phyloP scores from a whole-genome alignment of 2,329 filamentous ascomycete genomes.

The Cladorrhinum sp. region DNA sequence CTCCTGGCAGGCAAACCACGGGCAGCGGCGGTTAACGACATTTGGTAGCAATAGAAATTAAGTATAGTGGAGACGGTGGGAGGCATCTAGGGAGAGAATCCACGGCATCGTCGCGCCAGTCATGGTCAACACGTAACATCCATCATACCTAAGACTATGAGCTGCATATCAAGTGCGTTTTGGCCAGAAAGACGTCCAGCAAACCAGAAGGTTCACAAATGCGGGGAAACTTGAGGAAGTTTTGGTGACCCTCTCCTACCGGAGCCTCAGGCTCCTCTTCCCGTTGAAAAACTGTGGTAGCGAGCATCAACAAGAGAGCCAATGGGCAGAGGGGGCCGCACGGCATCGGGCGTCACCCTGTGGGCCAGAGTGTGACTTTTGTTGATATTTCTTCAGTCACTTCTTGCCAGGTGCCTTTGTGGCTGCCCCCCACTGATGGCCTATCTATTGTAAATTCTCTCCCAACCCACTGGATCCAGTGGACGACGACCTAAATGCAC shows the following conservation, averaged over 20 bases:
- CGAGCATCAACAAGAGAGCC: slow-evolving; percentile 3
- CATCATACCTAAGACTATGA: slow-evolving; percentile 18
- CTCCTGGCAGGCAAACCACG: neutral
- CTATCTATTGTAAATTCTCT: too few relatives aligned
- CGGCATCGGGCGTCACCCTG: neutral
- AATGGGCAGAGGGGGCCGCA: neutral
- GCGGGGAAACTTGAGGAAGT: slow-evolving; percentile 10
- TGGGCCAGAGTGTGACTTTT: neutral
- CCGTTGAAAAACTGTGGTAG: slow-evolving; percentile 8
- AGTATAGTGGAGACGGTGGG: slow-evolving; percentile 10
- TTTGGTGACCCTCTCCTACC: slow-evolving; percentile 1
- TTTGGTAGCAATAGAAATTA: slow-evolving; percentile 8
- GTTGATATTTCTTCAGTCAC: neutral
- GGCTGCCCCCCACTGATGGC: neutral
- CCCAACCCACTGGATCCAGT: too few relatives aligned
- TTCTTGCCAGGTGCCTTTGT: neutral
- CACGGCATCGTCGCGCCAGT: slow-evolving; percentile 18
- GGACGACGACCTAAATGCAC: neutral
- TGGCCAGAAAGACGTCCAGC: neutral
- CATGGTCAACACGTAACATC: slow-evolving; percentile 25
- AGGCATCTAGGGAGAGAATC: neutral
- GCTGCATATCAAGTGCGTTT: slow-evolving; percentile 7
- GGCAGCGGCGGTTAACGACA: slow-evolving; percentile 1
- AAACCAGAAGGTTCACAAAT: slow-evolving; percentile 1
- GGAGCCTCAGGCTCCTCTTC: slow-evolving; percentile 23